Evolutionary conservation across 768 basidiomycete species (phyloP).

Genomic region (Rhizopogon vesiculosus): DNA sequence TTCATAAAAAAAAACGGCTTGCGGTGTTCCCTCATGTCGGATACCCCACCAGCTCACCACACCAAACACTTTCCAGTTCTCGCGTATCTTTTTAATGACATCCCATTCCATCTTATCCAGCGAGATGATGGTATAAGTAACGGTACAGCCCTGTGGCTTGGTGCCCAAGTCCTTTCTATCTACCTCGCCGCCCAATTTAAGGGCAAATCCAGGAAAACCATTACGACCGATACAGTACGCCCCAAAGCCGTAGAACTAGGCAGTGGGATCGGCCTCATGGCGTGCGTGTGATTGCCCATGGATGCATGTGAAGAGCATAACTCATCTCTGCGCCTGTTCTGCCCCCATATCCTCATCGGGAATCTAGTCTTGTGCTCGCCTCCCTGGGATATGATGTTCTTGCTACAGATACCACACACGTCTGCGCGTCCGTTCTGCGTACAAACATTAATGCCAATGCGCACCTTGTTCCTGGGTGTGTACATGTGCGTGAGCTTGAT

Average conservation of each 20-base stretch:
- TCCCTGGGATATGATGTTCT: constrained; percentile 73
- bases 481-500: constrained; percentile 64
- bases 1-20: too few relatives aligned
- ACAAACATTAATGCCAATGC: constrained; percentile 56
- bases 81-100: constrained; percentile 33
- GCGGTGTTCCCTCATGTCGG: not conserved
- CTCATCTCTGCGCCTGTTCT: not conserved
- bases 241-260: constrained; percentile 70
- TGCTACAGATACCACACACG: constrained; percentile 67
- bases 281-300: constrained; percentile 40
- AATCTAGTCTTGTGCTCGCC: constrained; percentile 52
- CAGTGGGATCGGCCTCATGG: constrained; percentile 75
- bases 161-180: constrained; percentile 67
- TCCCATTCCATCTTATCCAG: constrained; percentile 49
- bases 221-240: constrained; percentile 9
- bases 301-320: not conserved
- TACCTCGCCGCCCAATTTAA: constrained; percentile 47
- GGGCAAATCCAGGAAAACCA: constrained; percentile 22
- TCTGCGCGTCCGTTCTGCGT: constrained; percentile 58
- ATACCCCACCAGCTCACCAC: constrained; percentile 44
- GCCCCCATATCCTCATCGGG: not conserved
- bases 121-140: constrained; percentile 59
- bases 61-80: constrained; percentile 61
- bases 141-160: constrained; percentile 84
- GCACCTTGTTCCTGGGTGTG: constrained; percentile 32